phyloP scores from a whole-genome alignment of 2,329 filamentous ascomycete species.

The Orbilia brochopaga region DNA sequence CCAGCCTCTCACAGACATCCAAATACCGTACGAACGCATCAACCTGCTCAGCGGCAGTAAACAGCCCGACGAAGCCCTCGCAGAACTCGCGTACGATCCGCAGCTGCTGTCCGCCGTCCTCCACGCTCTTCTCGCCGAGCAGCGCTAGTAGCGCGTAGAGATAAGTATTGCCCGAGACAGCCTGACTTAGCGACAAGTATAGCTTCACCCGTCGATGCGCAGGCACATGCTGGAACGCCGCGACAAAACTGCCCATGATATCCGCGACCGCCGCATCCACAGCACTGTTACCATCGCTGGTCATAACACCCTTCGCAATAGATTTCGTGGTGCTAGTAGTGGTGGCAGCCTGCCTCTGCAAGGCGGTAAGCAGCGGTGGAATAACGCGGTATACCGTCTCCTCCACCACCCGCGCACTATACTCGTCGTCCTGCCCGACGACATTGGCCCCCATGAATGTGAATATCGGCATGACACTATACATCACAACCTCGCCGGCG shows the following conservation, averaged over 20 bases:
- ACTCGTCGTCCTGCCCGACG: slow-evolving; percentile 90
- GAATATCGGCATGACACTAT: slow-evolving; percentile 99
- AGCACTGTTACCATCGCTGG: no score
- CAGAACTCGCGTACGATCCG: slow-evolving; percentile 66
- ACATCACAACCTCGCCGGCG: slow-evolving; percentile 86
- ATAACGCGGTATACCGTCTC: slow-evolving; percentile 94
- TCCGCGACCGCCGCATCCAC: slow-evolving; percentile 75
- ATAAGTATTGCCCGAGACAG: slow-evolving; percentile 83
- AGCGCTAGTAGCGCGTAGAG: slow-evolving; percentile 86
- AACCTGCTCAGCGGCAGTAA: slow-evolving; percentile 77
- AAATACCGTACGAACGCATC: slow-evolving; percentile 78
- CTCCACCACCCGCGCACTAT: slow-evolving; percentile 93
- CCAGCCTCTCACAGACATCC: slow-evolving; percentile 74
- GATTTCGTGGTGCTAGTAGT: slow-evolving; percentile 67
- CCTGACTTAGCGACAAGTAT: slow-evolving; percentile 83
- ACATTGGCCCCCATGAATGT: slow-evolving; percentile 96
- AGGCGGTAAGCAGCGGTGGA: slow-evolving; percentile 83
- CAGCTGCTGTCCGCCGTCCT: slow-evolving; percentile 64
- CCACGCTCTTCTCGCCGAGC: slow-evolving; percentile 85
- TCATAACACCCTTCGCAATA: not conserved
- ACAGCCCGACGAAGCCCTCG: slow-evolving; percentile 73
- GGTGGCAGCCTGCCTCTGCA: slow-evolving; percentile 69
- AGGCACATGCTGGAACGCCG: slow-evolving; percentile 95
- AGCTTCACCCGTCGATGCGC: slow-evolving; percentile 80
- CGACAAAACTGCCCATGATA: slow-evolving; percentile 91